These are phyloP conservation scores for Groenewaldozyma tartarivorans DNA, from an alignment of 805 yeast species.

Conservation along the genomic window DNA sequence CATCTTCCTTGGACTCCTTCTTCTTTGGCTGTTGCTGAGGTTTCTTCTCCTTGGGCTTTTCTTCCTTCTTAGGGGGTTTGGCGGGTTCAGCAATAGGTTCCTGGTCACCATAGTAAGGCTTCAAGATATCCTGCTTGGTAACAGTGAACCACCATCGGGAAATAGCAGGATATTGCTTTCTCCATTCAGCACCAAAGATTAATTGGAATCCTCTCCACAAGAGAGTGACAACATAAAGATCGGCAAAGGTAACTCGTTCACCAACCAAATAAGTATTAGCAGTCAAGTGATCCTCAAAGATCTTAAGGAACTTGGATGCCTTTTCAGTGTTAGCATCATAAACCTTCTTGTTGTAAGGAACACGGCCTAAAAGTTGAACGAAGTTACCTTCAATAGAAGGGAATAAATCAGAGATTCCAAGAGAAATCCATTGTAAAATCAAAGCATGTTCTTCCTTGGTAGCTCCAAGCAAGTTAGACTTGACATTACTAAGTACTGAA, in stretches of 20 bases:
- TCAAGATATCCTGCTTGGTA: conserved; percentile 36
- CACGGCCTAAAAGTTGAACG: conserved; percentile 50
- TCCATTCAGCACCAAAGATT: conserved; percentile 59
- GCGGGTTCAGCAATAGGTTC: conserved; percentile 56
- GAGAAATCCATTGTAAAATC: conserved; percentile 69
- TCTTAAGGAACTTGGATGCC: conserved; percentile 32
- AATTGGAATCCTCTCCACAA: conserved; percentile 45
- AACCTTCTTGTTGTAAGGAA: conserved; percentile 69
- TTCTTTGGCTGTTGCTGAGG: conserved; percentile 25
- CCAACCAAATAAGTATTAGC: conserved; percentile 62
- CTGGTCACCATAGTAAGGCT: conserved; percentile 37
- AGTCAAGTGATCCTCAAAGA: conserved; percentile 46
- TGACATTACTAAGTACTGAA: conserved; percentile 13
- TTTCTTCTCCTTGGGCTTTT: conserved; percentile 37
- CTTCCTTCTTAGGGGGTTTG: conserved; percentile 74
- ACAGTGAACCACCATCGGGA: conserved; percentile 66
- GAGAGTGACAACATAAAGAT: conserved; percentile 43
- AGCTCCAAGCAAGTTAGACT: conserved; percentile 51
- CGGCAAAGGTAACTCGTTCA: conserved; percentile 59
- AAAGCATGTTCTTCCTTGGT: conserved; percentile 52
- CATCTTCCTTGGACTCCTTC: conserved; percentile 31
- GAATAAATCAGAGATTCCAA: conserved; percentile 61
- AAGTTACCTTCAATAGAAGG: conserved; percentile 40
- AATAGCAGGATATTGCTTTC: conserved; percentile 49
- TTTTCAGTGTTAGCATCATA: conserved; percentile 39